Base-by-base conservation (phyloP, 352 stramenopile genomes). In the Phytophthora litchii region DNA sequence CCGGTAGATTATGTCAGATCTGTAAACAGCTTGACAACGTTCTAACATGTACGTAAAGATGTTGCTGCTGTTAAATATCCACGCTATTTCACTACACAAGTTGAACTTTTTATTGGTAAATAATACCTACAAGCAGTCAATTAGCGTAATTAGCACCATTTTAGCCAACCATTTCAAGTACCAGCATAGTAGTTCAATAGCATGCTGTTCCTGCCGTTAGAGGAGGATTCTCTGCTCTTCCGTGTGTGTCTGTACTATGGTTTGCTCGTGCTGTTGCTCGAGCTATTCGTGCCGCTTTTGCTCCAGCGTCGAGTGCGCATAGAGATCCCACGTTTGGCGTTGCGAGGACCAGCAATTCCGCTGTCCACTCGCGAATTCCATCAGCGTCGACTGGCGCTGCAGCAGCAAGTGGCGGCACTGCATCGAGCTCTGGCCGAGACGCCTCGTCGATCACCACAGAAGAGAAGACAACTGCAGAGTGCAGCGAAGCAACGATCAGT, bases 201-300 rank as follows among this genome's bases (percentile, higher is more conserved):
- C 25, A 74, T 79, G 79, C 44, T 87, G 49, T 57, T 86, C 27
- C 42, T 87, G 58, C 67, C 72, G n/a, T 45, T 83, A 51, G 66
- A 84, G 4, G 78, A 84, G 38, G 76, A 83, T 62, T 66, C 78
- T 40, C 58, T 70, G 61, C 38, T 76, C 41, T 83, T 88, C 46
- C 74, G 68, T 49, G 37, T 72, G 25, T 91, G 78, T 65, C 60
- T 91, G 21, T 81, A 75, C 42, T 82, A 85, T 45, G 80, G 80
- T 1, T 43, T 82, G 8, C 25, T 83, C 16, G 70, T 88, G 27
- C 49, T 90, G 27, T 16, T 80, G 6, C 40, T 86, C 8, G 76
- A 90, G 60, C 47, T 88, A 6, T 23, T 78, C 19, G 50, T 88
- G 23, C 80, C 80, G 34, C 58, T 78, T 38, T 25, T 90, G 10